phyloP scores from a whole-genome alignment of 2,329 filamentous ascomycete genomes.

The Xylaria sp. region DNA sequence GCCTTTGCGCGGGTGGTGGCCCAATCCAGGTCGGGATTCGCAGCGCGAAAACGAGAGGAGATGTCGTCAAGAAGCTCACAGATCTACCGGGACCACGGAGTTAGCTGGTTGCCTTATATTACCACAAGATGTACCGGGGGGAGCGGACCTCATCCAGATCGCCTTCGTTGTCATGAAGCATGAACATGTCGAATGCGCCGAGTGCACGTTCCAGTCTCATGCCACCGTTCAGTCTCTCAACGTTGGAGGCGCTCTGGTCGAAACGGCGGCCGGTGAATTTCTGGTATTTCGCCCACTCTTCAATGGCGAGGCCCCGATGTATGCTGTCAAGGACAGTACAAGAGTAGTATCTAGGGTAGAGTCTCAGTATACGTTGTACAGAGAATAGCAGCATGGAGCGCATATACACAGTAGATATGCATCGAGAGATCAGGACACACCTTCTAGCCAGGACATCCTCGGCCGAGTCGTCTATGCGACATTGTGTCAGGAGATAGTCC shows the following conservation, averaged over 20 bases:
- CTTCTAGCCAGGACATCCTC: conserved; percentile 79
- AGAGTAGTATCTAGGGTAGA: conserved; percentile 71
- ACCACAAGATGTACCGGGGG: not conserved
- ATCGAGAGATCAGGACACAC: conserved; percentile 33
- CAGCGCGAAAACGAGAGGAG: conserved; percentile 64
- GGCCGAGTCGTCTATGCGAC: conserved; percentile 65
- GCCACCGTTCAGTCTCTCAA: conserved; percentile 59
- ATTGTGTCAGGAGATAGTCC: conserved; percentile 79
- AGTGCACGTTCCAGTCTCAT: conserved; percentile 76
- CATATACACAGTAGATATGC: not conserved
- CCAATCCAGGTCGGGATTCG: conserved; percentile 63
- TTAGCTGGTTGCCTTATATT: not conserved
- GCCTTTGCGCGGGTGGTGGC: conserved; percentile 75
- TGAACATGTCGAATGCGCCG: conserved; percentile 89
- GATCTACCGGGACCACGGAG: conserved; percentile 57
- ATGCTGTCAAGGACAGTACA: conserved; percentile 80
- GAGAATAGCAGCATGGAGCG: too few species aligned
- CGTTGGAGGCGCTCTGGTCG: conserved; percentile 39
- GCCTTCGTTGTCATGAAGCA: conserved; percentile 76
- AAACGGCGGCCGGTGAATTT: conserved; percentile 47
- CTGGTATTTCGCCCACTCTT: conserved; percentile 75
- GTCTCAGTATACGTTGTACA: conserved; percentile 18
- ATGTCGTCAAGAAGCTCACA: conserved; percentile 72
- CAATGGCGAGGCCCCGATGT: conserved; percentile 81
- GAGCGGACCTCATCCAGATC: conserved; percentile 75